Base-by-base conservation (phyloP, 179 eudicot species). In the Spinacia oleracea region DNA sequence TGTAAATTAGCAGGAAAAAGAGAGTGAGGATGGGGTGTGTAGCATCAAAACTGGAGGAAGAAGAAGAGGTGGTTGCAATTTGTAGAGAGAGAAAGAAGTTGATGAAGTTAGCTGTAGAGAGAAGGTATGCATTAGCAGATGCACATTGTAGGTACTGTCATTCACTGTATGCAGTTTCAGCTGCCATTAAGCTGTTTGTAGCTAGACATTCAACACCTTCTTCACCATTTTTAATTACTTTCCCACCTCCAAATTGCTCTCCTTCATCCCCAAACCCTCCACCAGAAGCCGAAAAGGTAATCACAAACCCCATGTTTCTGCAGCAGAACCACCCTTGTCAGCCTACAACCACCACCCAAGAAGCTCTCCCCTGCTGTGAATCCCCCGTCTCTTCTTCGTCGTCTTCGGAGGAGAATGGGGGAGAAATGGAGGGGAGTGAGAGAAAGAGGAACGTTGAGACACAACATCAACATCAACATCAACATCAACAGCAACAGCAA, bases 101-200 rank as follows among this genome's bases (percentile, higher is more conserved):
- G 48, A 89, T 95, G 73, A 95, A 93, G 79, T 83, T 90, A 75
- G 97, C 93, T 20, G 95, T 91, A 1, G 93, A 95, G 78, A 89
- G 86, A 85, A 91, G 98, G 46, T 91, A 90, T 82, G 89, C 85
- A 62, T 87, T 95, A 76, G 93, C 98, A 76, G 95, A 95, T 84
- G 91, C 97, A 35, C 97, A 95, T 77, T 89, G 86, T 60, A 93
- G 87, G 86, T 95, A 95, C 48, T 91, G 89, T 78, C 91, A 91
- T 77, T 84, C 98, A 9, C 84, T 93, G 1, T 89, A 77, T 84
- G 97, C 97, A 77, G 92, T 93, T 73, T 89, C 98, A 76, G 95
- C 95, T 20, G 95, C 97, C 7, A 79, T 95, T 45, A 91, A 84
- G 55, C 90, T 95, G 53, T 93, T 95, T 83, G 97, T 95, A 4